Percentiles rank a stretch among this genome's conserved stretches.
Conservation (phyloP, 352 stramenopile genomes). For the Phytophthora meadii region DNA sequence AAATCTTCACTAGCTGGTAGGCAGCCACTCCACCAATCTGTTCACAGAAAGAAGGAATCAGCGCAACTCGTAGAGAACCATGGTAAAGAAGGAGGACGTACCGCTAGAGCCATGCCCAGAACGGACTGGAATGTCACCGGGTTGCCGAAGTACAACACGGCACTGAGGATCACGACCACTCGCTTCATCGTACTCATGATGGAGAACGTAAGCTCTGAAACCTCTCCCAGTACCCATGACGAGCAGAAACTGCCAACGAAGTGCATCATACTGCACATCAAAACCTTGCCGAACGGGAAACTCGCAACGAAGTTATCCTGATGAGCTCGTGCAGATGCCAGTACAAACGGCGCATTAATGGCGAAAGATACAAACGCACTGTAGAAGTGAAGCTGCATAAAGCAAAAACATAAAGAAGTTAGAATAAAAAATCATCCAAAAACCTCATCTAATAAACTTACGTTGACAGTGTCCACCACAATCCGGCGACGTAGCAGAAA, state of each 20-base stretch:
- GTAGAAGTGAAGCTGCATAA: conserved; percentile 86
- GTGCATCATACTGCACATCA: conserved; percentile 86
- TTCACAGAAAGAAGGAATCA: conserved; percentile 9
- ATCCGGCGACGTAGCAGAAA: conserved; percentile 82
- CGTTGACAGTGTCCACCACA: conserved; percentile 83
- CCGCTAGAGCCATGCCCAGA: conserved; percentile 75
- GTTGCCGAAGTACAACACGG: conserved; percentile 88
- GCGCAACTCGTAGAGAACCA: not conserved
- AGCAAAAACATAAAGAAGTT: not conserved
- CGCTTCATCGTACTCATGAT: conserved; percentile 93
- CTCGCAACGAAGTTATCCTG: conserved; percentile 67
- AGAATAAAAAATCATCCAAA: not conserved
- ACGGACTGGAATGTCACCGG: conserved; percentile 74
- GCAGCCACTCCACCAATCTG: conserved; percentile 71
- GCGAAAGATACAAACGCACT: conserved; percentile 83
- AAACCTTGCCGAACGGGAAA: conserved; percentile 77
- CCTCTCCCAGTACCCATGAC: conserved; percentile 83
- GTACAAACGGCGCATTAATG: conserved; percentile 81
- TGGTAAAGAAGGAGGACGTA: conserved; percentile 22
- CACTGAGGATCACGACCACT: conserved; percentile 87
- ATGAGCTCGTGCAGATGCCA: conserved; percentile 60
- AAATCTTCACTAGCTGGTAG: conserved; percentile 85
- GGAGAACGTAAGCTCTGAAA: conserved; percentile 89
- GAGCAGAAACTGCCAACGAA: conserved; percentile 85
- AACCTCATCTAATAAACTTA: conserved; percentile 41